Percentiles rank a stretch among this genome's conserved stretches.
phyloP scores from a whole-genome alignment of 75 land plant genomes.

The Pseudotsuga menziesii region DNA sequence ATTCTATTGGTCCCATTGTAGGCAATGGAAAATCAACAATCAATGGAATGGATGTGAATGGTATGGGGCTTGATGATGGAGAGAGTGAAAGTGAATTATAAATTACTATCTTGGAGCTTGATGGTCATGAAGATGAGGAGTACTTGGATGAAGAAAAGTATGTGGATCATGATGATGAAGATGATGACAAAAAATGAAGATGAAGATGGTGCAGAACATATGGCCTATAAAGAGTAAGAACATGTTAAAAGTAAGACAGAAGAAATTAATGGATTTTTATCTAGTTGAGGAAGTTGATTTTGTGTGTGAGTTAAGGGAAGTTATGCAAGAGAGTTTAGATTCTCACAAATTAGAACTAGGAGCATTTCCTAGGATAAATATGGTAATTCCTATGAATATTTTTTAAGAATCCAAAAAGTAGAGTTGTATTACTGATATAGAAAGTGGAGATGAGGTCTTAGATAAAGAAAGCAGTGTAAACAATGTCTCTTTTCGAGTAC shows the following conservation, averaged over 20 bases:
- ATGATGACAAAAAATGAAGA: constrained; percentile 65
- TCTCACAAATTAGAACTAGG: constrained; percentile 78
- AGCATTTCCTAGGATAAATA: constrained; percentile 70
- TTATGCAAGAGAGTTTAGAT: constrained; percentile 98
- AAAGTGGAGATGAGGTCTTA: constrained; percentile 45
- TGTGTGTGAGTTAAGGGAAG: constrained; percentile 74
- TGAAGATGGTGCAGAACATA: constrained; percentile 51
- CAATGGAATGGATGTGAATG: constrained; percentile 46
- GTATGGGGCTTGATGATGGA: constrained; percentile 45
- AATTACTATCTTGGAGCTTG: constrained; percentile 69
- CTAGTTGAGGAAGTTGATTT: constrained; percentile 86
- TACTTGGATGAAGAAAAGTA: constrained; percentile 56
- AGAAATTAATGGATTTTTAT: constrained; percentile 62
- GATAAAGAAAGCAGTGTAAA: constrained; percentile 47
- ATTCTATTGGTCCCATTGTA: neutral
- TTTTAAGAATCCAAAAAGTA: constrained; percentile 65
- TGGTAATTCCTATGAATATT: constrained; percentile 91
- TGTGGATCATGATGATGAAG: constrained; percentile 62
- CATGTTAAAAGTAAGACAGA: constrained; percentile 75
- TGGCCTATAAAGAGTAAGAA: constrained; percentile 85
- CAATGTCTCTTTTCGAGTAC: constrained; percentile 76
- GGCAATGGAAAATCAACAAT: constrained; percentile 27
- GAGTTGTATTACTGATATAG: constrained; percentile 27
- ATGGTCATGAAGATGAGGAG: constrained; percentile 81
- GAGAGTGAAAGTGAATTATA: constrained; percentile 78